A percentile compares a stretch with the other conserved stretches of the same genome.
Evolutionary conservation across 2,329 filamentous ascomycete species (phyloP).

Genomic region (Sporothrix luriei): DNA sequence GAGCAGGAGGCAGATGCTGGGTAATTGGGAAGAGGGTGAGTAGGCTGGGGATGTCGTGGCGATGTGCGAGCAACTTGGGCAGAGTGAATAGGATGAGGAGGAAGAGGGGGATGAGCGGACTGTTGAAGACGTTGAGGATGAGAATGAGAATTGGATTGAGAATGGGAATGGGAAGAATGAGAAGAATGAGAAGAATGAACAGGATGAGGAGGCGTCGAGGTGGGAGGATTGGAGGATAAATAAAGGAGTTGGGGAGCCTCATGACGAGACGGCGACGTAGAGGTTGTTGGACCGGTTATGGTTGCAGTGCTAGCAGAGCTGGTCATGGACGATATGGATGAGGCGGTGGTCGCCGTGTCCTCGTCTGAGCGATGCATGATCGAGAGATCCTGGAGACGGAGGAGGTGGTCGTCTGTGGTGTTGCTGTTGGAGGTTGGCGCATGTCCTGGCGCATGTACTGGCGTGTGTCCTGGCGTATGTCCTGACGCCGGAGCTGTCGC

Average conservation of each 20-base stretch:
- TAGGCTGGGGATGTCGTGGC: slow-evolving; percentile 13
- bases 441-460: slow-evolving; percentile 1
- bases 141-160: slow-evolving; percentile 1
- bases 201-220: slow-evolving; percentile 17
- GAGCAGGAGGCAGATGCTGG: slow-evolving; percentile 29
- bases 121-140: slow-evolving; percentile 32
- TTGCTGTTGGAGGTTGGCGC: slow-evolving; percentile 3
- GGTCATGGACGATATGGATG: slow-evolving; percentile 21
- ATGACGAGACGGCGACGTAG: slow-evolving; percentile 25
- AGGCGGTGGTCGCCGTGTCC: not conserved
- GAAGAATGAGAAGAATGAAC: slow-evolving; percentile 32
- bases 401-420: slow-evolving; percentile 39
- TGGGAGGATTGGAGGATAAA: slow-evolving; percentile 29
- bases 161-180: not conserved
- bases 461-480: not conserved
- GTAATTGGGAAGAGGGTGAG: slow-evolving; percentile 1
- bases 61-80: slow-evolving; percentile 25
- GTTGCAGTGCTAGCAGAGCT: slow-evolving; percentile 31
- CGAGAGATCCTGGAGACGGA: slow-evolving; percentile 43
- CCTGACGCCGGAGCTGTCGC: slow-evolving; percentile 7
- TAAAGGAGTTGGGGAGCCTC: slow-evolving; percentile 26
- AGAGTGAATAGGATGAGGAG: slow-evolving; percentile 25
- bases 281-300: slow-evolving; percentile 30
- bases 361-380: slow-evolving; percentile 35
- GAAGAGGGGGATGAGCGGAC: not conserved